Conservation (phyloP, 768 basidiomycete species). For the Hirschioporus abietinus region DNA sequence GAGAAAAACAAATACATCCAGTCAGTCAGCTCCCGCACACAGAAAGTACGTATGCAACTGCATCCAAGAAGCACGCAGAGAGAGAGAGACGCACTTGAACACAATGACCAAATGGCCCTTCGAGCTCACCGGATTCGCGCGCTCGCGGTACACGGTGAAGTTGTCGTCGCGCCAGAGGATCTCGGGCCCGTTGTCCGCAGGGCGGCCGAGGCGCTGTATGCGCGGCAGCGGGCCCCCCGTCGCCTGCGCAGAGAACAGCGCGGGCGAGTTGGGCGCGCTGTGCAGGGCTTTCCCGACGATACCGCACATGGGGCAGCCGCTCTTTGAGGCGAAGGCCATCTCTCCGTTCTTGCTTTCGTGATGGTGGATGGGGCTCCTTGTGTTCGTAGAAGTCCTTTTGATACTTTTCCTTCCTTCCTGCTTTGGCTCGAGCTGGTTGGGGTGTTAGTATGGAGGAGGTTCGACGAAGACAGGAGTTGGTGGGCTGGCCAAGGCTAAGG, state of each 20-base stretch:
- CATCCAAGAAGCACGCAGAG: too few relatives aligned
- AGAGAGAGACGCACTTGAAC: conserved; percentile 67
- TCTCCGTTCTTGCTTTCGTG: neutral
- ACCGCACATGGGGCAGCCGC: conserved; percentile 74
- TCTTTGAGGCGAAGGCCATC: conserved; percentile 55
- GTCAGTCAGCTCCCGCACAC: conserved; percentile 9
- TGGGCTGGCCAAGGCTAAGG: neutral
- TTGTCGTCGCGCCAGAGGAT: conserved; percentile 74
- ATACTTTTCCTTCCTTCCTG: too few relatives aligned
- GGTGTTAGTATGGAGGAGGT: too few relatives aligned
- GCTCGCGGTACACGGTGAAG: conserved; percentile 71
- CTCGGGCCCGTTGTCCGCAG: conserved; percentile 48
- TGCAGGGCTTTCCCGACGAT: conserved; percentile 41
- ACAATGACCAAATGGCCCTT: conserved; percentile 67
- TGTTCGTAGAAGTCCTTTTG: too few relatives aligned
- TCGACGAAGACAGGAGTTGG: neutral
- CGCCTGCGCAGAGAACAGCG: conserved; percentile 19
- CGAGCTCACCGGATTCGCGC: conserved; percentile 63
- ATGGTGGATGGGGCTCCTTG: neutral
- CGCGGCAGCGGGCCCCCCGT: neutral
- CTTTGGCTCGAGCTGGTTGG: neutral
- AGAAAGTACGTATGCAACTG: conserved; percentile 8
- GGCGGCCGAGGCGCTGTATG: conserved; percentile 13
- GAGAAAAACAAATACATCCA: conserved; percentile 8
- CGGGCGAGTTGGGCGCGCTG: conserved; percentile 40